Percentiles rank a stretch among this genome's conserved stretches.
Conservation (phyloP, 352 stramenopile species). For the Globisporangium camurandrum region DNA sequence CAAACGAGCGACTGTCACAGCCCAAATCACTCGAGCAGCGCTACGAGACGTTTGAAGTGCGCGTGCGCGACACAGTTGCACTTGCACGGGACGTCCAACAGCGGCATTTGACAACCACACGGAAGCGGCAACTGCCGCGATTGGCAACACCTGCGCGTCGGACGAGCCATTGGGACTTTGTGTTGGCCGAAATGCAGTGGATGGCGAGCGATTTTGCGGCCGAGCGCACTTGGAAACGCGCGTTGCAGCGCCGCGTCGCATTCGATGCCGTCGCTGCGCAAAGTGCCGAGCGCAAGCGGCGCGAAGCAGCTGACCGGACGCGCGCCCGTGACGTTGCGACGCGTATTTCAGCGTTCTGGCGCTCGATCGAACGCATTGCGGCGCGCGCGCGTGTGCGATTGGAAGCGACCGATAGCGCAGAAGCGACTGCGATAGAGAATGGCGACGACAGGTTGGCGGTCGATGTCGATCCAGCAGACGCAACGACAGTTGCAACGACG, state of each 20-base stretch:
- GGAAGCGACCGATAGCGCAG: conserved; percentile 17
- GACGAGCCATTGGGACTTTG: conserved; percentile 89
- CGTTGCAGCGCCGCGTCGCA: conserved; percentile 53
- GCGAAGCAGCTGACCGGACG: conserved; percentile 59
- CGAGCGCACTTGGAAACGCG: conserved; percentile 95
- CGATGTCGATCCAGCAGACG: conserved; percentile 10
- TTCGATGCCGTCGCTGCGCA: conserved; percentile 53
- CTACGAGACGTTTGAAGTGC: conserved; percentile 33
- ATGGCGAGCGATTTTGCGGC: conserved; percentile 95
- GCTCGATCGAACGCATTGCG: conserved; percentile 79
- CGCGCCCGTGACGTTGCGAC: conserved; percentile 55
- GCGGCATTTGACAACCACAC: conserved; percentile 23
- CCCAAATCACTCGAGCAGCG: conserved; percentile 16
- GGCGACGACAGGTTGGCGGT: conserved; percentile 5
- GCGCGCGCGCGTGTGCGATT: conserved; percentile 68
- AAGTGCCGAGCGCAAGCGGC: conserved; percentile 58
- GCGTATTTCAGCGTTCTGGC: conserved; percentile 77
- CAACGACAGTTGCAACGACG: conserved; percentile 1
- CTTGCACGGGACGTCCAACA: conserved; percentile 31
- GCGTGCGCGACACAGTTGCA: conserved; percentile 37
- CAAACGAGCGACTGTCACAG: neutral
- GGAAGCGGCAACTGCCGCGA: conserved; percentile 68
- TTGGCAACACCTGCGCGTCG: conserved; percentile 36
- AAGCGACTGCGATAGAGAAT: too few relatives aligned
- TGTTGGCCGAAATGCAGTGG: conserved; percentile 96